phyloP scores from a whole-genome alignment of 257 asterid genomes.

The Fraxinus anomala region DNA sequence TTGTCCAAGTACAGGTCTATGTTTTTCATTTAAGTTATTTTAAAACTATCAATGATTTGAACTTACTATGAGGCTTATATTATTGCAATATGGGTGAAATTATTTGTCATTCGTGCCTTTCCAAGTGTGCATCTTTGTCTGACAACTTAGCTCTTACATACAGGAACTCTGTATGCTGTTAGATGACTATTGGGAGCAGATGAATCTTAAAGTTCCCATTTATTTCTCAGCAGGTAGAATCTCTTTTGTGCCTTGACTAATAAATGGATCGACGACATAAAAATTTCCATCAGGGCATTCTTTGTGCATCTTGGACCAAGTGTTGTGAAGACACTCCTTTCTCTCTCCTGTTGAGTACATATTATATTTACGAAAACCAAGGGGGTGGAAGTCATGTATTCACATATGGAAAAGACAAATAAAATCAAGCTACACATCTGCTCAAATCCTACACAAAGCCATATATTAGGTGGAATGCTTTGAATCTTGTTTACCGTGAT shows the following conservation, averaged over 20 bases:
- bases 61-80: background rate
- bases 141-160: constrained; percentile 20
- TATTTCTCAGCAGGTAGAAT: constrained; percentile 80
- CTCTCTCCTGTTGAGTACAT: background rate
- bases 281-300: background rate
- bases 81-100: background rate
- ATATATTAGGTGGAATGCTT: background rate
- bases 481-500: background rate
- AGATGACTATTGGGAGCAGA: constrained; percentile 92
- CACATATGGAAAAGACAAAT: background rate
- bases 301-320: constrained; percentile 1
- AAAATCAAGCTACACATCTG: background rate
- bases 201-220: constrained; percentile 85
- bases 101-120: background rate
- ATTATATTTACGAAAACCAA: background rate
- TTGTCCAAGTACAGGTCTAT: background rate
- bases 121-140: constrained; percentile 8
- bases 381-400: background rate
- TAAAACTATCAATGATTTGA: background rate
- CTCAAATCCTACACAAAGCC: background rate
- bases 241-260: constrained; percentile 22
- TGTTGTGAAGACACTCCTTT: constrained; percentile 2
- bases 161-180: constrained; percentile 94
- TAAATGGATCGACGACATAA: constrained; percentile 1
- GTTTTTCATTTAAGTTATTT: background rate